Conservation (phyloP, 1,284 basidiomycete species). For the Puccinia coronata region DNA sequence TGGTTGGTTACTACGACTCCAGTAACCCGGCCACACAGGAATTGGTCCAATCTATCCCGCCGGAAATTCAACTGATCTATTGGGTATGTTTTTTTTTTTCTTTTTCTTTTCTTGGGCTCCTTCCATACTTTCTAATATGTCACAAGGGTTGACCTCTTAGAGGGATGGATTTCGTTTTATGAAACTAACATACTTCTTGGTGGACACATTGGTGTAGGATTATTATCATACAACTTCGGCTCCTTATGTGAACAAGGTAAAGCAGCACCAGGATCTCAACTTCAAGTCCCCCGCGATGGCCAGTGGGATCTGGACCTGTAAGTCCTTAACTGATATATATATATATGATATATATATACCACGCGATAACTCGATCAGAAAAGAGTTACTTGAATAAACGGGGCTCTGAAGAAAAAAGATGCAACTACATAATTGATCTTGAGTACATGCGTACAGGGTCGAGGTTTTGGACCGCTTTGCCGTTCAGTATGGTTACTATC, state of each 20-base stretch:
- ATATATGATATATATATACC: too few species aligned
- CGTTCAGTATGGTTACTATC: constrained; percentile 60
- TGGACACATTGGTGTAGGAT: constrained; percentile 34
- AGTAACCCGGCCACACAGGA: constrained; percentile 53
- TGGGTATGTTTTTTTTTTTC: constrained; percentile 51
- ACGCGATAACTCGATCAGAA: too few species aligned
- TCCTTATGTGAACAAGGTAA: constrained; percentile 57
- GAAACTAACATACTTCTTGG: not conserved
- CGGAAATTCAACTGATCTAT: constrained; percentile 56
- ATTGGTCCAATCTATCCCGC: constrained; percentile 55
- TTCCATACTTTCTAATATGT: not conserved
- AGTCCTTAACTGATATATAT: not conserved
- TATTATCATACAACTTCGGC: constrained; percentile 56
- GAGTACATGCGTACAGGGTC: too few species aligned
- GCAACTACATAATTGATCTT: too few species aligned
- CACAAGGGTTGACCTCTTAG: not conserved
- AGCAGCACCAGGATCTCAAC: constrained; percentile 57
- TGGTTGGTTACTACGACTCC: constrained; percentile 58
- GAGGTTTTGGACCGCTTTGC: constrained; percentile 60
- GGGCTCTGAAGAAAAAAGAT: too few species aligned
- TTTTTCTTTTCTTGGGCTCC: not conserved
- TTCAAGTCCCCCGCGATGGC: constrained; percentile 59
- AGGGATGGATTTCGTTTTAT: not conserved
- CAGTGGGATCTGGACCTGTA: constrained; percentile 59
- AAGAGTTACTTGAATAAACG: too few species aligned